Evolutionary conservation across 2,329 filamentous ascomycete species (phyloP).

Genomic region (Trichoderma atroviride): DNA sequence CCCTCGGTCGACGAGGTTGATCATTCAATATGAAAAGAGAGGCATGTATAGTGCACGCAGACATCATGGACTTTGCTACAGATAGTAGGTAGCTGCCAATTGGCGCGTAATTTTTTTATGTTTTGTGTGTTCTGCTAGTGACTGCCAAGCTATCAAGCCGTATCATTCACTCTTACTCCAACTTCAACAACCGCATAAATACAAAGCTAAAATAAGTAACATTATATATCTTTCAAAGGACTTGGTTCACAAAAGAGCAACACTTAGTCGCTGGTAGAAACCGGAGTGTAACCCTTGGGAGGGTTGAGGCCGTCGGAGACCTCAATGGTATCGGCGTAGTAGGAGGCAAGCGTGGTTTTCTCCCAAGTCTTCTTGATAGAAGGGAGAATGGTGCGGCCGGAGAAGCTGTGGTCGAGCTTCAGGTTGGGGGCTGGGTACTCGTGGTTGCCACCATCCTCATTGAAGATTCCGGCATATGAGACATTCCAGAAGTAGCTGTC

Average conservation of each 20-base stretch:
- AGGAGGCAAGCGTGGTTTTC: constrained; percentile 43
- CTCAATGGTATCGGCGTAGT: constrained; percentile 47
- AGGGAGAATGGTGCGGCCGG: constrained; percentile 42
- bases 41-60: not conserved
- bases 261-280: constrained; percentile 27
- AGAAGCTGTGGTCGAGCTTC: constrained; percentile 36
- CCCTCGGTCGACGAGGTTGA: not conserved
- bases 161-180: not conserved
- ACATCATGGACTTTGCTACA: not conserved
- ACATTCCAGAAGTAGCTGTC: constrained; percentile 53
- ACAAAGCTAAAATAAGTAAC: not conserved
- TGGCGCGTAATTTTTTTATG: not conserved
- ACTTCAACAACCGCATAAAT: not conserved
- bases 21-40: not conserved
- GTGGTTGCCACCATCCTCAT: constrained; percentile 40
- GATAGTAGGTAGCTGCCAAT: not conserved
- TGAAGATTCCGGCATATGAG: constrained; percentile 57
- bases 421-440: constrained; percentile 48
- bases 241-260: not conserved
- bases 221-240: not conserved
- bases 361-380: constrained; percentile 45
- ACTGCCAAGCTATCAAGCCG: not conserved
- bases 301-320: constrained; percentile 48
- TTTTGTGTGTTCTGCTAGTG: not conserved
- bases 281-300: constrained; percentile 43